These are phyloP conservation scores for Astrocystis sublimbata DNA, from an alignment of 495 filamentous ascomycete genomes.

Conservation along the genomic window DNA sequence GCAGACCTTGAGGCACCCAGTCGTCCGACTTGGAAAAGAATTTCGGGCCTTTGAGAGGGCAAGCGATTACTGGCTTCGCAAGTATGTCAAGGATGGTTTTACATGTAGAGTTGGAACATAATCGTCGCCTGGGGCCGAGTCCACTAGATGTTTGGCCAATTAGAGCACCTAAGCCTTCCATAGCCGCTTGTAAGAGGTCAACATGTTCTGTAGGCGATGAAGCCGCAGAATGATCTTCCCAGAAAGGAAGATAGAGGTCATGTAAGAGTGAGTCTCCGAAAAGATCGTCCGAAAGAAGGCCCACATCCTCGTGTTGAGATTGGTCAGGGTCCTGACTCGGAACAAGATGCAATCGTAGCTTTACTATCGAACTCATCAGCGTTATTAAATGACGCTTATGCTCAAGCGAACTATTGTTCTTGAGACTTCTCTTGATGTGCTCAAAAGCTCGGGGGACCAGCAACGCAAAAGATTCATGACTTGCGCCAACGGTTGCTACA, in stretches of 20 bases:
- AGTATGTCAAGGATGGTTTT: conserved; percentile 36
- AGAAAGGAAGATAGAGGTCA: conserved; percentile 42
- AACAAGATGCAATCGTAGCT: conserved; percentile 36
- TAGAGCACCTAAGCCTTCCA: conserved; percentile 42
- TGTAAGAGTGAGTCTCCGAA: conserved; percentile 36
- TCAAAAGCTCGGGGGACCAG: conserved; percentile 38
- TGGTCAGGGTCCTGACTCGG: conserved; percentile 25
- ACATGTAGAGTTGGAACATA: conserved; percentile 37
- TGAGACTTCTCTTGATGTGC: conserved; percentile 40
- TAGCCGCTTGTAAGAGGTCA: conserved; percentile 38
- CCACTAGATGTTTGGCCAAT: conserved; percentile 34
- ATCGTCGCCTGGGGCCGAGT: conserved; percentile 14
- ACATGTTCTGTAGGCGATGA: conserved; percentile 29
- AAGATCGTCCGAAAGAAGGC: conserved; percentile 24
- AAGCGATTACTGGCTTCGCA: conserved; percentile 22
- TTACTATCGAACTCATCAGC: conserved; percentile 43
- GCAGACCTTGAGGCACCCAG: conserved; percentile 37
- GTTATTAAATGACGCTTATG: conserved; percentile 46
- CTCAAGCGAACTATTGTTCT: conserved; percentile 39
- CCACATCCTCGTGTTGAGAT: not conserved
- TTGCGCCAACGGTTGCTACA: conserved; percentile 43
- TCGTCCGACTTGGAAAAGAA: conserved; percentile 9
- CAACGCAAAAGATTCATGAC: conserved; percentile 32
- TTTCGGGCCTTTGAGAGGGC: conserved; percentile 24
- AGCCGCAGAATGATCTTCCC: conserved; percentile 32